Evolutionary conservation across 129 eudicot genomes (phyloP).

Genomic region (Gnaphalium uliginosum): DNA sequence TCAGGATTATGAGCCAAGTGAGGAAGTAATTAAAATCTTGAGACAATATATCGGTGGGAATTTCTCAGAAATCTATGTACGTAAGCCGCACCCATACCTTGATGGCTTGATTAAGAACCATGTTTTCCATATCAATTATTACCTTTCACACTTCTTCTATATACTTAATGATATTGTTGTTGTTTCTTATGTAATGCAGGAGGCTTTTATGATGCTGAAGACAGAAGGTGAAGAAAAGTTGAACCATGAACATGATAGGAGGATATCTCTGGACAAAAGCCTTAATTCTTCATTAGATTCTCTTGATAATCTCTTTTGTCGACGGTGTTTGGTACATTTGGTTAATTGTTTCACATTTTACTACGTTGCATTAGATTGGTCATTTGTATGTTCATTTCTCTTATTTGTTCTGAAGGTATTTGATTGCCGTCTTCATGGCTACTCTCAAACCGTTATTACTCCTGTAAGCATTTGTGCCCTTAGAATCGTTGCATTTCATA

Average conservation of each 20-base stretch:
- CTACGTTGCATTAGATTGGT: slow-evolving; percentile 12
- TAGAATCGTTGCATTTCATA: slow-evolving; percentile 15
- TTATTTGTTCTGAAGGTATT: slow-evolving; percentile 55
- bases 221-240: slow-evolving; percentile 36
- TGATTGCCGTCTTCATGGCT: slow-evolving; percentile 94
- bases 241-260: slow-evolving; percentile 36
- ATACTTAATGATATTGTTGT: slow-evolving; percentile 12
- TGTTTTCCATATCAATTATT: slow-evolving; percentile 23
- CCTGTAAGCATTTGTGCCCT: slow-evolving; percentile 54
- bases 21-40: slow-evolving; percentile 65
- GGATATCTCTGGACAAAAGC: slow-evolving; percentile 50
- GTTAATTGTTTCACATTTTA: neutral
- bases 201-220: slow-evolving; percentile 57
- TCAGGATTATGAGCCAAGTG: slow-evolving; percentile 58
- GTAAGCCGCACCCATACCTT: slow-evolving; percentile 9
- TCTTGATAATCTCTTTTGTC: slow-evolving; percentile 88
- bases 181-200: slow-evolving; percentile 51
- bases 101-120: slow-evolving; percentile 17
- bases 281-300: slow-evolving; percentile 83
- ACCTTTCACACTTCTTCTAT: slow-evolving; percentile 4
- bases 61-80: slow-evolving; percentile 70
- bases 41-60: slow-evolving; percentile 68
- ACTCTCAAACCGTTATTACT: slow-evolving; percentile 64
- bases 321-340: slow-evolving; percentile 88
- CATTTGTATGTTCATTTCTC: slow-evolving; percentile 13